Conservation (phyloP, 2,329 filamentous ascomycete species). For the Clarireedia paspali region DNA sequence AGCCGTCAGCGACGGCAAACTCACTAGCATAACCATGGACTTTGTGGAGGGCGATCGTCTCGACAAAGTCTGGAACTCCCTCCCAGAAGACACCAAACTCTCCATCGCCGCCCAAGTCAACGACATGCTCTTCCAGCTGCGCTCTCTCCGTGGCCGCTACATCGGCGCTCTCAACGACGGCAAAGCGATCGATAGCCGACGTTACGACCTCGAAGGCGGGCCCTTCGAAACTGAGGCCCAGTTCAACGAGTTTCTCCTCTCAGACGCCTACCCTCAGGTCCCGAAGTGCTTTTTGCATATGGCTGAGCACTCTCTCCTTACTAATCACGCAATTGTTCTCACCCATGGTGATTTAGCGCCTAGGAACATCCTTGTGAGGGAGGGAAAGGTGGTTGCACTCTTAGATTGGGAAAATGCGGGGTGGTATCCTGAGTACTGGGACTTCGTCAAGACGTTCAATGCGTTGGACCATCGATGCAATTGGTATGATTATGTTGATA, state of each 20-base stretch:
- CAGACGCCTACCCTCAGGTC: neutral
- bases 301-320: neutral
- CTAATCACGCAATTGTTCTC: conserved; percentile 5
- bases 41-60: conserved; percentile 11
- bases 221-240: conserved; percentile 11
- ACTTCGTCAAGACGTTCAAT: conserved; percentile 8
- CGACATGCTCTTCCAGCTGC: conserved; percentile 12
- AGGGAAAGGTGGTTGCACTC: neutral
- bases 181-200: conserved; percentile 9
- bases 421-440: conserved; percentile 12
- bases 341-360: conserved; percentile 7
- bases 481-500: conserved; percentile 9
- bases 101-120: conserved; percentile 9
- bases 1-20: neutral
- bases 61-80: conserved; percentile 9
- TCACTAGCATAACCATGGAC: conserved; percentile 12
- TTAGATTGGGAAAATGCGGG: conserved; percentile 10
- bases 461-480: neutral
- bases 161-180: conserved; percentile 11
- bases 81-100: conserved; percentile 8
- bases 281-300: neutral
- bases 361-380: conserved; percentile 7
- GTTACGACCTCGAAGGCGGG: conserved; percentile 8
- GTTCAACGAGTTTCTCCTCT: conserved; percentile 11
- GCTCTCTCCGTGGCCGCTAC: conserved; percentile 5